Percentiles rank a stretch among this genome's conserved stretches.
phyloP scores from a whole-genome alignment of 2,329 filamentous ascomycete species.

The Pestalotiopsis sp. region DNA sequence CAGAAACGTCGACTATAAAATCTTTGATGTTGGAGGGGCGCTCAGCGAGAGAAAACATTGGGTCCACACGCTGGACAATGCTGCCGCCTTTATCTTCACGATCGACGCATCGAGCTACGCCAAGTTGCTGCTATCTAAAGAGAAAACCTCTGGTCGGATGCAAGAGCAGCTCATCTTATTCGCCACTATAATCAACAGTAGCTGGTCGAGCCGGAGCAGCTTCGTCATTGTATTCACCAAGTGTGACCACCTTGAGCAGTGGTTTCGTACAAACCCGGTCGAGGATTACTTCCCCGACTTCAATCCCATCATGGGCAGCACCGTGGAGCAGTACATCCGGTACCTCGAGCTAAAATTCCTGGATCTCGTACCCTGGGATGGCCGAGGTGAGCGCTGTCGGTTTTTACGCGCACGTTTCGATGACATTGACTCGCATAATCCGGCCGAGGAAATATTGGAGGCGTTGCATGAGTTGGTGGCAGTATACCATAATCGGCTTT shows the following conservation, averaged over 20 bases:
- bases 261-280: not conserved
- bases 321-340: not conserved
- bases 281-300: not conserved
- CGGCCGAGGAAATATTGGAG: not conserved
- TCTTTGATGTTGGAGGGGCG: not conserved
- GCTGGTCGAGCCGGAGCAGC: not conserved
- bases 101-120: not conserved
- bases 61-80: not conserved
- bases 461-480: not conserved
- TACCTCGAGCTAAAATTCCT: not conserved
- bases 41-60: not conserved
- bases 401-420: not conserved
- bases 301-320: not conserved
- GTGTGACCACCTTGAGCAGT: not conserved
- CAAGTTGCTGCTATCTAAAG: not conserved
- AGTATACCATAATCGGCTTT: no score
- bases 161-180: not conserved
- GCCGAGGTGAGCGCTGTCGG: not conserved
- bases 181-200: not conserved
- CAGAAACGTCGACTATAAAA: not conserved
- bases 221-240: not conserved
- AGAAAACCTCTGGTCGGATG: not conserved
- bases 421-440: not conserved
- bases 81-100: not conserved
- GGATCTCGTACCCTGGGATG: not conserved